Percentiles rank a stretch among this genome's conserved stretches.
These are phyloP conservation scores for Diaporthe eres DNA, from an alignment of 2,329 filamentous ascomycete species.

Conservation along the genomic window DNA sequence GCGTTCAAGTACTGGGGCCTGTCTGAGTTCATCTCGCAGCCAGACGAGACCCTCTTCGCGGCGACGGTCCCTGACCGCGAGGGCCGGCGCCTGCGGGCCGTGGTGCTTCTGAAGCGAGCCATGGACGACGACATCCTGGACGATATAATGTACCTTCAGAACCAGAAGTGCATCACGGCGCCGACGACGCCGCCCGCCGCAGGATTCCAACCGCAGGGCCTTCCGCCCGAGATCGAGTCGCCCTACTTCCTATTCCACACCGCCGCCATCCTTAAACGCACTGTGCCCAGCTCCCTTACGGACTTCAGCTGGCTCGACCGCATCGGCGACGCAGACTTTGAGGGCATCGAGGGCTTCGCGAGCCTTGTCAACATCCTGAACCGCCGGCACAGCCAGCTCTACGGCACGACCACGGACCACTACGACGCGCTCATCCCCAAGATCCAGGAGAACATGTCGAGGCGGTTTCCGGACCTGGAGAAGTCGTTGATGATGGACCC, in stretches of 20 bases:
- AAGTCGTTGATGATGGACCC: conserved; percentile 32
- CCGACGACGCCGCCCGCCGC: not conserved
- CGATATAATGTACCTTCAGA: conserved; percentile 34
- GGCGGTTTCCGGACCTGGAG: conserved; percentile 37
- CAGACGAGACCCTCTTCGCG: conserved; percentile 17
- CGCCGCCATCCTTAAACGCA: conserved; percentile 27
- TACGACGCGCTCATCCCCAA: conserved; percentile 38
- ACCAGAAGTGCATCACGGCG: conserved; percentile 4
- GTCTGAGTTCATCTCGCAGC: conserved; percentile 37
- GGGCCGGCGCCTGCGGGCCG: conserved; percentile 33
- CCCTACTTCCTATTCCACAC: conserved; percentile 37
- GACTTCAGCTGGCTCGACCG: conserved; percentile 38
- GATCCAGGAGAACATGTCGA: conserved; percentile 38
- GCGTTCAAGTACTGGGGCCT: conserved; percentile 39
- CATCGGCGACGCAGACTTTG: conserved; percentile 35
- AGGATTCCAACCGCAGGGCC: not conserved
- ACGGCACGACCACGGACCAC: conserved; percentile 35
- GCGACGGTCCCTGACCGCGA: conserved; percentile 15
- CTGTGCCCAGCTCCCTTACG: conserved; percentile 26
- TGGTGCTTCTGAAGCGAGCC: conserved; percentile 33
- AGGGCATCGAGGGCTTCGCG: conserved; percentile 39
- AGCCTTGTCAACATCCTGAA: conserved; percentile 38
- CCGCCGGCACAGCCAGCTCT: conserved; percentile 34
- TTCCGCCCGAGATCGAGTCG: conserved; percentile 27
- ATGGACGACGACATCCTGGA: conserved; percentile 41